Percentiles rank a stretch among this genome's conserved stretches.
These are phyloP conservation scores for Solanum corneliomulleri DNA, from an alignment of 257 asterid species.

Conservation along the genomic window DNA sequence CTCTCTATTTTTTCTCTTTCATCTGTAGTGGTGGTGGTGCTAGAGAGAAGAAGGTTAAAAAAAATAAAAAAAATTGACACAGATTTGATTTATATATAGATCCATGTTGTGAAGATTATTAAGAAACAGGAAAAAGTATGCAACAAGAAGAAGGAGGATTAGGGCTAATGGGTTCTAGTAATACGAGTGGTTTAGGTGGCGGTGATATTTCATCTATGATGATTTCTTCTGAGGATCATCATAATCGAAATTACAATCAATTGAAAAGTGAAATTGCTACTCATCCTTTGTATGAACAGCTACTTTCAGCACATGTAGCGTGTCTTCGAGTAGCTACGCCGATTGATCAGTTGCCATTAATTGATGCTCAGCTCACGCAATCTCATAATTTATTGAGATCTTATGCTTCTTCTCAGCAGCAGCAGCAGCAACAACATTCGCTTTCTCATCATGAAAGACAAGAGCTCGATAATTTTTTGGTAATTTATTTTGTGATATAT, in stretches of 20 bases:
- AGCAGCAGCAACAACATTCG: slow-evolving; percentile 1
- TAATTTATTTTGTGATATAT: not conserved
- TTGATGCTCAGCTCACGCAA: slow-evolving; percentile 81
- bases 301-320: slow-evolving; percentile 84
- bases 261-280: slow-evolving; percentile 78
- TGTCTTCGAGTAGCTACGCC: slow-evolving; percentile 99
- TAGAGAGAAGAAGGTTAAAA: not conserved
- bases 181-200: slow-evolving; percentile 10
- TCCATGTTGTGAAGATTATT: not conserved
- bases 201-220: slow-evolving; percentile 11
- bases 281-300: slow-evolving; percentile 84
- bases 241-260: slow-evolving; percentile 4
- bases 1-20: not conserved
- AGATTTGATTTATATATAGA: not conserved
- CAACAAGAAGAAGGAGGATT: slow-evolving; percentile 33
- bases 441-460: slow-evolving; percentile 56
- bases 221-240: slow-evolving; percentile 4
- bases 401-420: slow-evolving; percentile 35
- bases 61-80: not conserved
- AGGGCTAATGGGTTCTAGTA: slow-evolving; percentile 19
- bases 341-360: slow-evolving; percentile 75
- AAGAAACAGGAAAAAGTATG: slow-evolving; percentile 1
- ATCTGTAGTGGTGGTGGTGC: not conserved
- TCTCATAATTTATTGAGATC: slow-evolving; percentile 59
- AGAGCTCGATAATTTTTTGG: slow-evolving; percentile 88